Evolutionary conservation across 106 monocot genomes (phyloP).

Genomic region (Ottelia alismoides): DNA sequence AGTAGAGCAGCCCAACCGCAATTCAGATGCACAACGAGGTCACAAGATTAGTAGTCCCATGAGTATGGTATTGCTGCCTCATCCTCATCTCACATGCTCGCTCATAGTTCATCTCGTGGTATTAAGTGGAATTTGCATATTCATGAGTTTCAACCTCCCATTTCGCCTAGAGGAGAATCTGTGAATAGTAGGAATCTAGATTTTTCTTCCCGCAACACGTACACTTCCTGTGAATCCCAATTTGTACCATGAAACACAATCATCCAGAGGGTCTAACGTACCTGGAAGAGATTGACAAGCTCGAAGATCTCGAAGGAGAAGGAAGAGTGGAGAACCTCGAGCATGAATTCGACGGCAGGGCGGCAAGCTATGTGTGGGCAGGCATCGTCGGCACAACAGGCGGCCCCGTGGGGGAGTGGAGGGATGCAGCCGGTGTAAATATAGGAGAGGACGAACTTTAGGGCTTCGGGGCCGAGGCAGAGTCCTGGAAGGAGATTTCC

Average conservation of each 20-base stretch:
- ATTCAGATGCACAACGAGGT: too few species aligned
- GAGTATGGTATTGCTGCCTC: too few species aligned
- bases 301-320: conserved; percentile 10
- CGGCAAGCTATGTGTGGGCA: conserved; percentile 9
- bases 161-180: too few species aligned
- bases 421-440: conserved; percentile 7
- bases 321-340: conserved; percentile 6
- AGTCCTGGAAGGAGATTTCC: not conserved
- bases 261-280: conserved; percentile 1
- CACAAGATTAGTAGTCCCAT: too few species aligned
- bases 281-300: conserved; percentile 16
- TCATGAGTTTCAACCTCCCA: too few species aligned
- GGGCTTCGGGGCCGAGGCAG: conserved; percentile 2
- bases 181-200: too few species aligned
- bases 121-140: too few species aligned
- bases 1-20: too few species aligned
- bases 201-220: too few species aligned
- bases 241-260: not conserved
- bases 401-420: not conserved
- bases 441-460: conserved; percentile 3
- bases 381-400: conserved; percentile 9
- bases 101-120: too few species aligned
- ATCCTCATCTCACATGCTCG: too few species aligned
- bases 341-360: conserved; percentile 13
- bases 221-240: too few species aligned